Evolutionary conservation across 2,329 filamentous ascomycete species (phyloP).

Genomic region (Colletotrichum eleusines): DNA sequence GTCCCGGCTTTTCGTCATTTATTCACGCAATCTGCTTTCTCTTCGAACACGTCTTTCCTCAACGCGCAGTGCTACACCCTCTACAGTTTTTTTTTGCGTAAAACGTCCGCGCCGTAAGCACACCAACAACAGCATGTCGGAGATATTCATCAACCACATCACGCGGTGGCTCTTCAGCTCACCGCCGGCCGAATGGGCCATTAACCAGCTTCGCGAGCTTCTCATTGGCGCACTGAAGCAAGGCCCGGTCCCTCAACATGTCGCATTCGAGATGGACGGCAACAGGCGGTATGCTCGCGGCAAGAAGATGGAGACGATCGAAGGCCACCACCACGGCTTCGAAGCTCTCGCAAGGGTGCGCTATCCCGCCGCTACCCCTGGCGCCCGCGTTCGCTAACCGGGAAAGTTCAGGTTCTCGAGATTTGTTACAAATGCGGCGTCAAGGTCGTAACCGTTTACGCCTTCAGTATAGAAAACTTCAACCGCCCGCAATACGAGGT

Average conservation of each 20-base stretch:
- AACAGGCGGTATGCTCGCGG: slow-evolving; percentile 92
- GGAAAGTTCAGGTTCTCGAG: slow-evolving; percentile 79
- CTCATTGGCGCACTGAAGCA: slow-evolving; percentile 90
- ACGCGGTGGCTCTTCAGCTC: slow-evolving; percentile 83
- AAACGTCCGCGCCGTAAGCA: slow-evolving; percentile 8
- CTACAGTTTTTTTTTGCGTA: slow-evolving; percentile 12
- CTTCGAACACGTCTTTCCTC: background rate
- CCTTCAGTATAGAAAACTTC: slow-evolving; percentile 99
- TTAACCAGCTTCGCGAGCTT: slow-evolving; percentile 82
- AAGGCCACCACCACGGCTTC: slow-evolving; percentile 95
- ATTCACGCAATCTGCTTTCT: background rate
- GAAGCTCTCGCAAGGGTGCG: slow-evolving; percentile 89
- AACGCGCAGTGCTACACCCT: background rate
- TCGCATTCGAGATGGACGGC: slow-evolving; percentile 99
- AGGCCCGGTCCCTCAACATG: slow-evolving; percentile 91
- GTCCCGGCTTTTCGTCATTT: background rate
- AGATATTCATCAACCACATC: slow-evolving; percentile 63
- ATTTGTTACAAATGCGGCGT: slow-evolving; percentile 98
- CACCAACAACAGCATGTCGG: slow-evolving; percentile 59
- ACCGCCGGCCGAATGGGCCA: slow-evolving; percentile 91
- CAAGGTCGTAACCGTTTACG: slow-evolving; percentile 96
- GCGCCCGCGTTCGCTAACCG: slow-evolving; percentile 42
- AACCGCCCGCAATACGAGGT: slow-evolving; percentile 97
- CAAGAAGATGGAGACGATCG: slow-evolving; percentile 94
- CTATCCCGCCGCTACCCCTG: background rate